Evolutionary conservation across 768 basidiomycete species (phyloP).

Genomic region (Chalciporus piperatus): DNA sequence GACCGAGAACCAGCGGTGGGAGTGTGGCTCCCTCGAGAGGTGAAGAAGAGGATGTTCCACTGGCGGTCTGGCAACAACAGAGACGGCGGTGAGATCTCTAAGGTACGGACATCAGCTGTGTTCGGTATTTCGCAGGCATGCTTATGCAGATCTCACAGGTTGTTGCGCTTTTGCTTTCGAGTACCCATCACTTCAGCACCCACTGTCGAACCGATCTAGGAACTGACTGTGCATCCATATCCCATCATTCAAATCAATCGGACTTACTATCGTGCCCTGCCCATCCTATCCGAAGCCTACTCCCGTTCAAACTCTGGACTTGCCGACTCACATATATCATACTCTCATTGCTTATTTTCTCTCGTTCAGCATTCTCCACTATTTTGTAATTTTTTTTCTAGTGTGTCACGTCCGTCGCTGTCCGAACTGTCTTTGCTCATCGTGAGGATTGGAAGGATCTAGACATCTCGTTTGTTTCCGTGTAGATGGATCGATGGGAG

Average conservation of each 20-base stretch:
- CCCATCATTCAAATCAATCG: conserved; percentile 16
- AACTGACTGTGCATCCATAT: conserved; percentile 25
- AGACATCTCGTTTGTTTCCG: conserved; percentile 3
- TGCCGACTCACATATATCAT: conserved; percentile 30
- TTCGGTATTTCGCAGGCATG: background rate
- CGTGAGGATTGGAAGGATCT: conserved; percentile 1
- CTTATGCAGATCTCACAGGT: conserved; percentile 8
- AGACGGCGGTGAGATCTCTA: conserved; percentile 43
- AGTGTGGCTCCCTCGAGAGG: conserved; percentile 33
- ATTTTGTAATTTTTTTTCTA: conserved; percentile 11
- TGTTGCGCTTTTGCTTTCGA: background rate
- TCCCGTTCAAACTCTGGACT: conserved; percentile 21
- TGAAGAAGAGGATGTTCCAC: conserved; percentile 79
- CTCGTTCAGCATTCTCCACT: conserved; percentile 12
- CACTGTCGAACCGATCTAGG: conserved; percentile 23
- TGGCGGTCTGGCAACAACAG: conserved; percentile 79
- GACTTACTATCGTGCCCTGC: conserved; percentile 23
- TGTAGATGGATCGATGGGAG: background rate
- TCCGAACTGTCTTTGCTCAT: background rate
- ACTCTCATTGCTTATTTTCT: conserved; percentile 30
- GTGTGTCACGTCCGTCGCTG: conserved; percentile 8
- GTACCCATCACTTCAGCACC: conserved; percentile 5
- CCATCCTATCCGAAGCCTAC: conserved; percentile 21
- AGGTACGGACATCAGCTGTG: conserved; percentile 13
- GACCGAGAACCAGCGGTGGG: conserved; percentile 39